Conservation (phyloP, 192 early-diverging fungal genomes). For the Podila verticillata region DNA sequence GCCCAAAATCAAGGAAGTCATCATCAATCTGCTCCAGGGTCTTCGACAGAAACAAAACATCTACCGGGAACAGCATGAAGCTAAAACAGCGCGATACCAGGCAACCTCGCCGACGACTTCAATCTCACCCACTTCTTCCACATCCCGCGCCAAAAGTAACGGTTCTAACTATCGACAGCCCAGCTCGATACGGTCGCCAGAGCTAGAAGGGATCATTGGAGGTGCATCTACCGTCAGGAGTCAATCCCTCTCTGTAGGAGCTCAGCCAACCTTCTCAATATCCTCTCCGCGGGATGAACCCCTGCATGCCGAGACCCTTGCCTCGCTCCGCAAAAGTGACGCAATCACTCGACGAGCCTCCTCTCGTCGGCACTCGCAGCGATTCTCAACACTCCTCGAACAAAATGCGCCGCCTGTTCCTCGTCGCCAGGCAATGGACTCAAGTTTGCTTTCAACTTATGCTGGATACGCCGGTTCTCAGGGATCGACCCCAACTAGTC, state of each 20-base stretch:
- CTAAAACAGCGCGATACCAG: slow-evolving; percentile 14
- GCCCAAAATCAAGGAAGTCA: slow-evolving; percentile 61
- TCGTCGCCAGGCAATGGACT: slow-evolving; percentile 9
- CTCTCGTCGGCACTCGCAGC: slow-evolving; percentile 8
- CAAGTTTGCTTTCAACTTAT: neutral
- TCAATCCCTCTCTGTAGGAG: neutral
- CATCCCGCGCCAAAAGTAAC: slow-evolving; percentile 2
- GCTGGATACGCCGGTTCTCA: slow-evolving; percentile 4
- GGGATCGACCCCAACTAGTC: slow-evolving; percentile 5
- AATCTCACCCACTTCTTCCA: neutral
- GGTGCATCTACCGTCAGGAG: neutral
- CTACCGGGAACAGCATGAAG: slow-evolving; percentile 48
- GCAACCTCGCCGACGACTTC: neutral
- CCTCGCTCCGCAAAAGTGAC: slow-evolving; percentile 14
- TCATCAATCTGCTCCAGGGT: slow-evolving; percentile 61
- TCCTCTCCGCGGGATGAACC: slow-evolving; percentile 1
- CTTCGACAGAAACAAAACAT: slow-evolving; percentile 63
- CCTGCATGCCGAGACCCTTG: slow-evolving; percentile 4
- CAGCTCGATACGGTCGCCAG: neutral
- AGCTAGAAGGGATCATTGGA: neutral
- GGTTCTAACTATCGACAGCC: slow-evolving; percentile 1
- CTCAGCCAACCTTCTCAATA: neutral
- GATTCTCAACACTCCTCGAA: slow-evolving; percentile 12
- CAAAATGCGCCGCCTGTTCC: slow-evolving; percentile 10
- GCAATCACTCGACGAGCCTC: slow-evolving; percentile 16